Evolutionary conservation across 371 early-diverging fungal species (phyloP).

Genomic region (Saksenaea oblongispora): DNA sequence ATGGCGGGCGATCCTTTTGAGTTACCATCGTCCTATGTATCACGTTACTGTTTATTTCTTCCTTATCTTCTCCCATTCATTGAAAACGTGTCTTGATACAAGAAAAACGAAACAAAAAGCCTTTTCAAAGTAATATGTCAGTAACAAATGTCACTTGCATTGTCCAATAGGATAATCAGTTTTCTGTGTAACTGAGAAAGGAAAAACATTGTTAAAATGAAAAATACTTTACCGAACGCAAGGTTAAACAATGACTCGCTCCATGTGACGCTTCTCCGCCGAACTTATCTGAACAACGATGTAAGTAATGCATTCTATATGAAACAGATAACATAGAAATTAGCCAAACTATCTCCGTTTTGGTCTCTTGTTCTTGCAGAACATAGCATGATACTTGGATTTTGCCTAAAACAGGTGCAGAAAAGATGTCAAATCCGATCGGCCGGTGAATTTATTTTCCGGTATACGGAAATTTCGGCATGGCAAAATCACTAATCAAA

Average conservation of each 20-base stretch:
- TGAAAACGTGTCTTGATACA: too few relatives aligned
- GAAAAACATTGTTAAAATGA: slow-evolving; percentile 6
- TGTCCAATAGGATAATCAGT: too few relatives aligned
- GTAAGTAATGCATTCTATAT: too few relatives aligned
- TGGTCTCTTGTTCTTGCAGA: neutral
- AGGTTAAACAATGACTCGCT: slow-evolving; percentile 2
- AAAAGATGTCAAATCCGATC: neutral
- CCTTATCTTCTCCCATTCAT: too few relatives aligned
- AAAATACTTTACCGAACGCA: slow-evolving; percentile 1
- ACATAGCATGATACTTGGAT: too few relatives aligned
- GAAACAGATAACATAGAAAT: neutral
- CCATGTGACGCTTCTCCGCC: neutral
- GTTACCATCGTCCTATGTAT: too few relatives aligned
- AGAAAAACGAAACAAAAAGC: too few relatives aligned
- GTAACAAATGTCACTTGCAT: too few relatives aligned
- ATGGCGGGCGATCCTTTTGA: neutral
- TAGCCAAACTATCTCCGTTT: too few relatives aligned
- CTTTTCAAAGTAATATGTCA: too few relatives aligned
- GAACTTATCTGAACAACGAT: neutral
- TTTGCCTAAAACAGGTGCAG: too few relatives aligned
- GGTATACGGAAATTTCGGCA: neutral
- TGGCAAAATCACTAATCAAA: neutral
- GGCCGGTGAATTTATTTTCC: slow-evolving; percentile 2
- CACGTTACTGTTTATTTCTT: too few relatives aligned
- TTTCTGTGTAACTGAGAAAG: neutral